Base-by-base conservation (phyloP, 495 filamentous ascomycete species). In the Annulohypoxylon maeteangense region DNA sequence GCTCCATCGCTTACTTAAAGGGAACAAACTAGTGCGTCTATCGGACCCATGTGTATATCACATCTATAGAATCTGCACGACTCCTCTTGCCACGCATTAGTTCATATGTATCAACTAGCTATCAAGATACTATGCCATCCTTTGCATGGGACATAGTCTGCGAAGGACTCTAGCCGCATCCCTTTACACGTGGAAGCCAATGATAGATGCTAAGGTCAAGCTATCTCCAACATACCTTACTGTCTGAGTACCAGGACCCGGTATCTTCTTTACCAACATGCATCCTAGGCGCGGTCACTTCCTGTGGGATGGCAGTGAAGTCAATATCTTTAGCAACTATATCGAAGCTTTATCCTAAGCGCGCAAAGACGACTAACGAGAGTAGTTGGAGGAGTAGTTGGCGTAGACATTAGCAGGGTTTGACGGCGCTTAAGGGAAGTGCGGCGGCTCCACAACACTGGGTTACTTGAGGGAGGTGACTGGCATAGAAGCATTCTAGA, bases 401-500 rank as follows among this genome's bases (percentile, higher is more conserved):
- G 65, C 65, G 70, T 65, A 23, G 61, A 32, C 27, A 42, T 57
- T 42, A 61, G 48, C 57, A 42, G 34, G 56, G 65, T 62, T 58
- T 42, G 23, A 20, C 42, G 70, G 70, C 70, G 70, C 70, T 73
- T 73, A 73, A 47, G 45, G 23, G 56, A 58, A 40, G 55, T 51
- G 54, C 47, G 60, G 64, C 68, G 68, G 57, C 64, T 72, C 69
- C 69, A 68, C 64, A 60, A 53, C 48, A 22, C 48, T 62, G 70
- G 70, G 70, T 64, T 51, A 65, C n/a, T 59, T 59, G 54, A 42
- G 38, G 57, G 57, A 65, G 20, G 45, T 73, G 70, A 73, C 70
- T 73, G 70, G 70, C 65, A 73, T 73, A 58, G 70, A 73, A 73
- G 31, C 44, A 56, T 68, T 69, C 70, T 66, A 69, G 70, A 73